Percentiles rank a stretch among this genome's conserved stretches.
Evolutionary conservation across 768 basidiomycete genomes (phyloP).

Genomic region (Serendipita sp.): DNA sequence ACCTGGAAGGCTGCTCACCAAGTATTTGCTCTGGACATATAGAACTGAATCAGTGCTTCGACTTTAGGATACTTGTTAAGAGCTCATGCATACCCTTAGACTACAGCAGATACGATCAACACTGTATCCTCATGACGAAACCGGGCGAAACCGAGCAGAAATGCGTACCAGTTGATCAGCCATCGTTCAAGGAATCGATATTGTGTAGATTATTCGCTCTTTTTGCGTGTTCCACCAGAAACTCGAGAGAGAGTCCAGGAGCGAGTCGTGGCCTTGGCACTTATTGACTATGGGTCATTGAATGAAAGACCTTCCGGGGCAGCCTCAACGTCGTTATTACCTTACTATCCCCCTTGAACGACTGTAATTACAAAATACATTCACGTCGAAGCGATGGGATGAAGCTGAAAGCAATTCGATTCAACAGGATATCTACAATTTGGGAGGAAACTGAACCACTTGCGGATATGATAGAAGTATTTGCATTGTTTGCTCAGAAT

Average conservation of each 20-base stretch:
- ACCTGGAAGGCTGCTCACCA: conserved; percentile 32
- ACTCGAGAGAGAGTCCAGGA: neutral
- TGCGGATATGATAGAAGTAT: too few species aligned
- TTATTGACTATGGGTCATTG: neutral
- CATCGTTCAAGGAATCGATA: conserved; percentile 22
- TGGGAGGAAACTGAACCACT: too few species aligned
- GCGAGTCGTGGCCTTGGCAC: neutral
- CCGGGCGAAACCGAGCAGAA: neutral
- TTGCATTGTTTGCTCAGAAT: too few species aligned
- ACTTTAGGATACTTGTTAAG: too few species aligned
- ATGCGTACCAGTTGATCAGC: conserved; percentile 37
- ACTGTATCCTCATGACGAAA: neutral
- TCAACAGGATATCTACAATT: too few species aligned
- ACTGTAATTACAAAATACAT: too few species aligned
- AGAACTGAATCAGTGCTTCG: neutral
- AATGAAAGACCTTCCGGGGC: too few species aligned
- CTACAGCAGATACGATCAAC: neutral
- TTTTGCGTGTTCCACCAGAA: neutral
- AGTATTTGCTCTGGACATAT: conserved; percentile 63
- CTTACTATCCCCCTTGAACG: too few species aligned
- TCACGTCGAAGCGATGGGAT: too few species aligned
- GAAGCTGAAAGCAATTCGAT: too few species aligned
- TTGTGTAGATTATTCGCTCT: neutral
- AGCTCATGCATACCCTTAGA: neutral
- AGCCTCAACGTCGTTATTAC: too few species aligned